Evolutionary conservation across 108 stramenopile species (phyloP), one percentile per base, ranked within the genome.

Genomic region (Skeletonema potamos): DNA sequence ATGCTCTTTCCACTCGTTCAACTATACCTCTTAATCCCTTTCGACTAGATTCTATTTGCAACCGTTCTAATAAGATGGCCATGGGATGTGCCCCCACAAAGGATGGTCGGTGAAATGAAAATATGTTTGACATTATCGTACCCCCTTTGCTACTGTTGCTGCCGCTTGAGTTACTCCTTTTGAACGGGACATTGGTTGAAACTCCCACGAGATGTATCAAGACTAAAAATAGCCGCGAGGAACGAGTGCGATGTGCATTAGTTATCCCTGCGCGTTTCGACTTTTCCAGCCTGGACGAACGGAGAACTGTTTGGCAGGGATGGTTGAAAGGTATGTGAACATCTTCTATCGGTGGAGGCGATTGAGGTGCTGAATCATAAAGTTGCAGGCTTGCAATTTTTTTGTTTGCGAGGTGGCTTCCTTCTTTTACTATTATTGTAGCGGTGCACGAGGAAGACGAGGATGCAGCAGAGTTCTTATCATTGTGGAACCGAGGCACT

Each of bases 201-300:
- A 86, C 83, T 17, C 85, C 85, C 18, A 85, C 76, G 10, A 88
- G 70, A 63, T 88, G 87, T 7, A 88, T 57, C 11, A 88, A 58
- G 4, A 88, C 60, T 33, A 88, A 68, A 57, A 88, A 88, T 37
- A 88, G 59, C 29, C 87, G 75, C 9, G 76, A 78, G 36, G 87
- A 88, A 15, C 87, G 83, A 9, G 76, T 70, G 32, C 81, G 80
- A n/a, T 41, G 39, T n/a, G 39, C 39, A 41, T 41, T 41, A 41
- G 39, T n/a, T 41, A 15, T 15, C 3, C 36, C 18, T 18, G 6
- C 44, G 18, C 44, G 20, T 17, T 22, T 51, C 22, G 48, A 6
- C 48, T 24, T 51, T 24, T 22, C 22, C 22, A 9, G 48, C 48
- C 48, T 51, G 8, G 20, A n/a, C 8, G 48, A 51, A 6, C 22